Percentiles rank a stretch among this genome's conserved stretches.
Conservation (phyloP, 2,329 filamentous ascomycete species). For the Alternaria triticina region DNA sequence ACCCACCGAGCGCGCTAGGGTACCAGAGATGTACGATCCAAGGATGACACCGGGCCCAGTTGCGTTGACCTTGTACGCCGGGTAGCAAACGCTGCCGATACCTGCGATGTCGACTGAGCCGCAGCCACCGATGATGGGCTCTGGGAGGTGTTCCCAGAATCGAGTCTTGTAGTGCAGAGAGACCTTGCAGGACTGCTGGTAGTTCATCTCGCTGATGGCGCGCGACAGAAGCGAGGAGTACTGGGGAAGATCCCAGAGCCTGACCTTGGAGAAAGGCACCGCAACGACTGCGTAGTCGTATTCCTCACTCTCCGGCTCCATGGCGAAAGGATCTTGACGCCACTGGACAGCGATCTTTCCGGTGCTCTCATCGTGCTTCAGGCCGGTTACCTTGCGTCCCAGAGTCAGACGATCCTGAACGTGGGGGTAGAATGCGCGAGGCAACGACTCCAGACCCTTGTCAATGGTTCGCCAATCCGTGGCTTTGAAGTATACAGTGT, state of each 20-base stretch:
- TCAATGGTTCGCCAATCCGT: constrained; percentile 71
- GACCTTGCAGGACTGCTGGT: constrained; percentile 62
- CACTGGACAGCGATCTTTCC: constrained; percentile 66
- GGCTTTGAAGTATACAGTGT: constrained; percentile 63
- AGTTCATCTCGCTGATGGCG: constrained; percentile 58
- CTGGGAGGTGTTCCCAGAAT: constrained; percentile 62
- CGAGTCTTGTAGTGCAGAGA: constrained; percentile 72
- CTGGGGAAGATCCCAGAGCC: constrained; percentile 65
- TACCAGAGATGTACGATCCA: constrained; percentile 62
- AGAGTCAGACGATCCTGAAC: constrained; percentile 65
- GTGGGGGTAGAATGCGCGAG: constrained; percentile 67
- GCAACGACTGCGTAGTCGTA: constrained; percentile 73
- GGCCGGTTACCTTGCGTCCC: constrained; percentile 62
- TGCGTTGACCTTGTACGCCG: constrained; percentile 69
- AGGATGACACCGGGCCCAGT: constrained; percentile 68
- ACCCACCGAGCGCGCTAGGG: constrained; percentile 54
- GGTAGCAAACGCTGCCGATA: constrained; percentile 70
- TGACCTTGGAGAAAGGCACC: constrained; percentile 68
- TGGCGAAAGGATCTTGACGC: constrained; percentile 55
- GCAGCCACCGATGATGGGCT: constrained; percentile 70
- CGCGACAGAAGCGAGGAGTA: constrained; percentile 59
- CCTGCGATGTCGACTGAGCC: constrained; percentile 66
- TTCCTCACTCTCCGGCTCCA: constrained; percentile 54
- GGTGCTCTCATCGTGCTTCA: constrained; percentile 59
- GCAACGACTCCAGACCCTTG: constrained; percentile 64